These are phyloP conservation scores for Aspergillus ustus DNA, from an alignment of 2,329 filamentous ascomycete genomes.

Conservation along the genomic window DNA sequence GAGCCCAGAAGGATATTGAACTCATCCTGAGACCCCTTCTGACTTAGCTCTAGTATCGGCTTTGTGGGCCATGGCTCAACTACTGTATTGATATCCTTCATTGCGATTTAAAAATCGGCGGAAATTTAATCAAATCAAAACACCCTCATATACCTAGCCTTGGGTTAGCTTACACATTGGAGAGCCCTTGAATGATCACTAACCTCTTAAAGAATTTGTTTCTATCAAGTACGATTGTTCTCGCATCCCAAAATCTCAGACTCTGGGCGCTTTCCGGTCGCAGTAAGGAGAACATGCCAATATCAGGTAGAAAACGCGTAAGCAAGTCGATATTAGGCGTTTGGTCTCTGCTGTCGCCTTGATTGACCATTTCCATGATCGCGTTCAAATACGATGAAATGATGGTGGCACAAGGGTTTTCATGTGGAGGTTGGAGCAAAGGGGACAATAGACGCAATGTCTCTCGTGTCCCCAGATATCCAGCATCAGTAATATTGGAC, in stretches of 20 bases:
- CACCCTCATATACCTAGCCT: background rate
- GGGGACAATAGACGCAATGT: background rate
- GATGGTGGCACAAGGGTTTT: background rate
- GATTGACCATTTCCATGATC: background rate
- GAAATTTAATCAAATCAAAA: background rate
- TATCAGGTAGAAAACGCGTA: background rate
- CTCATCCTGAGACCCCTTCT: background rate
- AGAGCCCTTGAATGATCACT: background rate
- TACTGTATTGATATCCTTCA: background rate
- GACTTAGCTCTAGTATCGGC: background rate
- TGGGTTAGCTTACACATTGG: background rate
- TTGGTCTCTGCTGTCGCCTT: background rate
- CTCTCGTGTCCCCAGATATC: background rate
- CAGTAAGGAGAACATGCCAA: background rate
- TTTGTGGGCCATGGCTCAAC: background rate
- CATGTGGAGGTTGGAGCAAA: background rate
- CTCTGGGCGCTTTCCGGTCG: background rate
- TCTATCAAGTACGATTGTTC: background rate
- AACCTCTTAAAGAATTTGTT: background rate
- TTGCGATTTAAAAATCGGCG: background rate
- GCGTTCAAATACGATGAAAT: background rate
- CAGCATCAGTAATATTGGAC: background rate
- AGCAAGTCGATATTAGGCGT: background rate
- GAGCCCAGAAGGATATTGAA: background rate
- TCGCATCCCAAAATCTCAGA: background rate